phyloP scores from a whole-genome alignment of 2,329 filamentous ascomycete genomes.

The Ophiostoma sp. region DNA sequence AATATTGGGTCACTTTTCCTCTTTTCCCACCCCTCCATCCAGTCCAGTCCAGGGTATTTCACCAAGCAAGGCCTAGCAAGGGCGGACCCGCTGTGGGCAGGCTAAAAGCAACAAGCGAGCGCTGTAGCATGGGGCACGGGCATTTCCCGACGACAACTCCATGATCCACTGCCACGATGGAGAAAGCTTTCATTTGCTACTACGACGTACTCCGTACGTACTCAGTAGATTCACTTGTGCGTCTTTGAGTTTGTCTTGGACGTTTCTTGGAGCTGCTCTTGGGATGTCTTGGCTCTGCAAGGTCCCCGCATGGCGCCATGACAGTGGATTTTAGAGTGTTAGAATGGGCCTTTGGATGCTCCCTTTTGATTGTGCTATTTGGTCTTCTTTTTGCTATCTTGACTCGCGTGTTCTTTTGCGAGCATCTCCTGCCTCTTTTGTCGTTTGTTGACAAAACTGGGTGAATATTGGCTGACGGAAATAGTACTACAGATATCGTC shows the following conservation, averaged over 20 bases:
- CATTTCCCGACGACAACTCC: background rate
- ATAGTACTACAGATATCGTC: background rate
- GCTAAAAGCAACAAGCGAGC: too few species aligned
- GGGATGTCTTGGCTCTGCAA: background rate
- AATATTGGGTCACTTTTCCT: background rate
- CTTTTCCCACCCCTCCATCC: background rate
- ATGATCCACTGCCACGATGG: conserved; percentile 4
- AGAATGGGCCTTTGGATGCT: background rate
- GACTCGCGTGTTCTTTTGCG: background rate
- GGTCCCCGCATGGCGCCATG: background rate
- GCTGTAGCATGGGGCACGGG: background rate
- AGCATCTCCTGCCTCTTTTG: conserved; percentile 10
- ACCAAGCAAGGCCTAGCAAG: background rate
- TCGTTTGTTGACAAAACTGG: background rate
- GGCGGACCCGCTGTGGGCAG: background rate
- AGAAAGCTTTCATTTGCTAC: background rate
- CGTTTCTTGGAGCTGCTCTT: background rate
- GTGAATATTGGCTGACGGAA: background rate
- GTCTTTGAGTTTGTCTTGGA: background rate
- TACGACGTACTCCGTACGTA: too few species aligned
- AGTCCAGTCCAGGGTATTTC: background rate
- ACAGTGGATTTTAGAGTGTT: background rate
- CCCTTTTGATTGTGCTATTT: background rate
- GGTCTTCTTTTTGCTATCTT: background rate
- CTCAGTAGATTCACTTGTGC: background rate